Conservation (phyloP, 495 filamentous ascomycete genomes). For the Talaromyces stipitatus region DNA sequence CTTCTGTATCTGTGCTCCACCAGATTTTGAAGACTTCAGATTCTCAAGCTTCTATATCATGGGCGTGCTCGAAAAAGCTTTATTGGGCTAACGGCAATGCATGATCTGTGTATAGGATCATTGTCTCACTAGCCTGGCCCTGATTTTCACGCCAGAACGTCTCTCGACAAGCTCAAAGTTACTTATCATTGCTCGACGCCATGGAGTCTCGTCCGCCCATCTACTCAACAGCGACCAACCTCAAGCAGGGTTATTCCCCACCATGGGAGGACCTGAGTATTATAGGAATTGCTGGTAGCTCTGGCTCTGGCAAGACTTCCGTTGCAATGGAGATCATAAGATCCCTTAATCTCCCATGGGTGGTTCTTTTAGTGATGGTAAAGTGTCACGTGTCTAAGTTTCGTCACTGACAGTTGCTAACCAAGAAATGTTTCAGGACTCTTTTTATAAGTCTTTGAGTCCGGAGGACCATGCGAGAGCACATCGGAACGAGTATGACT, state of each 20-base stretch:
- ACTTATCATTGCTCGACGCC: constrained; percentile 7
- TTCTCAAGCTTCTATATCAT: not conserved
- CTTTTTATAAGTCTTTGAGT: constrained; percentile 84
- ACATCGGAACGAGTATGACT: constrained; percentile 88
- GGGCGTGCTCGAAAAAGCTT: not conserved
- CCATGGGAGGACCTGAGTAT: constrained; percentile 93
- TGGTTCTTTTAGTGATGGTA: constrained; percentile 95
- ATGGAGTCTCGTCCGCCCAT: constrained; percentile 41
- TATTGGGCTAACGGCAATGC: not conserved
- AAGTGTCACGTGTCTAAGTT: constrained; percentile 9
- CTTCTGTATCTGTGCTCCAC: not conserved
- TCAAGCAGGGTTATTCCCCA: constrained; percentile 69
- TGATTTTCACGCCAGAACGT: not conserved
- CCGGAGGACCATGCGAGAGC: constrained; percentile 66
- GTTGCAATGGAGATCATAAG: constrained; percentile 85
- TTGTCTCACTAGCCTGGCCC: not conserved
- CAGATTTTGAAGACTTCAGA: not conserved
- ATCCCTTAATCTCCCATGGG: constrained; percentile 89
- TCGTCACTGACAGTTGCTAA: not conserved
- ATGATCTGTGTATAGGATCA: not conserved
- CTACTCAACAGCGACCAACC: constrained; percentile 26
- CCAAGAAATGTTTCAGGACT: constrained; percentile 55
- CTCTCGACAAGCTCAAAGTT: not conserved
- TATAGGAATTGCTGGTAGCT: constrained; percentile 92
- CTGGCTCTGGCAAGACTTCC: constrained; percentile 96